phyloP scores from a whole-genome alignment of 1,139 yeast genomes.

The Yarrowia galli region DNA sequence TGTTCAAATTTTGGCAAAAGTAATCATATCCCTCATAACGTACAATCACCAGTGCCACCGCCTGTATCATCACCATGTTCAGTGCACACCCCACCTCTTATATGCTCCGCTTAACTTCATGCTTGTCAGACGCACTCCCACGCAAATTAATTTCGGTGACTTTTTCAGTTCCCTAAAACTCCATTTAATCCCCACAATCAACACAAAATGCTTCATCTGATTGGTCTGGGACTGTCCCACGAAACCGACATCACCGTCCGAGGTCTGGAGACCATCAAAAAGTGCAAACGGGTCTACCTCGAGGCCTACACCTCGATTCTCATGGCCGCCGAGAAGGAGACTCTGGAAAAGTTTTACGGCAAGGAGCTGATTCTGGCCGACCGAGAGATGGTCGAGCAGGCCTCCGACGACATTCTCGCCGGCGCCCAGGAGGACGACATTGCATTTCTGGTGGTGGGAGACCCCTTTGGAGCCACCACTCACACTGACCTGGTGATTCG shows the following conservation, averaged over 20 bases:
- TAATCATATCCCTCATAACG: too few species aligned
- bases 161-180: slow-evolving; percentile 4
- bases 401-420: slow-evolving; percentile 79
- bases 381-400: slow-evolving; percentile 90
- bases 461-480: slow-evolving; percentile 97
- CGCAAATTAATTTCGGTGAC: slow-evolving; percentile 19
- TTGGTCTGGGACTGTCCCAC: slow-evolving; percentile 91
- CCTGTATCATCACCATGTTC: too few species aligned
- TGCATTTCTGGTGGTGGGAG: slow-evolving; percentile 96
- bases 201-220: slow-evolving; percentile 75
- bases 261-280: slow-evolving; percentile 83
- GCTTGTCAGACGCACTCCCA: slow-evolving; percentile 19
- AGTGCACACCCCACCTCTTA: not conserved
- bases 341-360: slow-evolving; percentile 78
- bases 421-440: slow-evolving; percentile 80
- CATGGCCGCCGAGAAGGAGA: slow-evolving; percentile 83
- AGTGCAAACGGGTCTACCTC: slow-evolving; percentile 85
- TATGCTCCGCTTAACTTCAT: not conserved
- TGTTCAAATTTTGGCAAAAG: too few species aligned
- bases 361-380: slow-evolving; percentile 87
- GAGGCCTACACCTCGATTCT: slow-evolving; percentile 96
- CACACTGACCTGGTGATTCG: slow-evolving; percentile 92
- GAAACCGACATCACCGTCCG: slow-evolving; percentile 92
- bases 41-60: too few species aligned
- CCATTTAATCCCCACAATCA: not conserved